Evolutionary conservation across 2,329 filamentous ascomycete genomes (phyloP), one percentile per base, ranked within the genome.

Genomic region (Nigrograna mackinnonii): DNA sequence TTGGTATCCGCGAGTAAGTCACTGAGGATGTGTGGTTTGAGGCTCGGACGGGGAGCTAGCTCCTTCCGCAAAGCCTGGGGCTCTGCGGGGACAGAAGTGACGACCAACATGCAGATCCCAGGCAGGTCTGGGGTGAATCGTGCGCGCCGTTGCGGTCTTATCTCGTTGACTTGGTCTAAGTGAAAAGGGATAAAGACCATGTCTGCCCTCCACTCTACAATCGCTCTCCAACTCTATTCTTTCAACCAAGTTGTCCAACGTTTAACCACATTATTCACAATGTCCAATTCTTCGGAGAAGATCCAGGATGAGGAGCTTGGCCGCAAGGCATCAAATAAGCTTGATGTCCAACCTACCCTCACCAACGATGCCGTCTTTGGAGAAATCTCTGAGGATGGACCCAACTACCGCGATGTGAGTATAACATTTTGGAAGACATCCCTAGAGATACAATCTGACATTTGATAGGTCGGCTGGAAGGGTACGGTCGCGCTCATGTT

Each of bases 401-500:
- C 24, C 24, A 28, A 28, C 14, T 28, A 28, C 14, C 24, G 24
- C 11, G 14, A 14, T 28, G 24, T 28, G 14, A 28, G 24, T 28
- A 11, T 28, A 11, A 28, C 14, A 2, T 12, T 14, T 14, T 28
- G 24, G 11, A 14, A 12, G 11, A 14, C 14, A 12, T 11, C 11
- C 14, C 11, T 12, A 14, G 24, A 28, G 24, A 12, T 11, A 14
- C 11, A 28, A 14, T 11, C 24, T 28, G 24, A 28, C 24, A 28
- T 11, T 12, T 12, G 11, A 14, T 24, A 63, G 59, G 58, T 62
- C 17, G 58, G 58, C 4, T 60, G 54, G 55, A 45, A 54, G 34
- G 59, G 54, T 1, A 59, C 59, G 0, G 39, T 57, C 4, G 56
- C 54, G 34, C 44, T 63, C 30, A 63, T 63, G 59, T 43, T 63